Base-by-base conservation (phyloP, 257 asterid species). In the Sherardia arvensis region DNA sequence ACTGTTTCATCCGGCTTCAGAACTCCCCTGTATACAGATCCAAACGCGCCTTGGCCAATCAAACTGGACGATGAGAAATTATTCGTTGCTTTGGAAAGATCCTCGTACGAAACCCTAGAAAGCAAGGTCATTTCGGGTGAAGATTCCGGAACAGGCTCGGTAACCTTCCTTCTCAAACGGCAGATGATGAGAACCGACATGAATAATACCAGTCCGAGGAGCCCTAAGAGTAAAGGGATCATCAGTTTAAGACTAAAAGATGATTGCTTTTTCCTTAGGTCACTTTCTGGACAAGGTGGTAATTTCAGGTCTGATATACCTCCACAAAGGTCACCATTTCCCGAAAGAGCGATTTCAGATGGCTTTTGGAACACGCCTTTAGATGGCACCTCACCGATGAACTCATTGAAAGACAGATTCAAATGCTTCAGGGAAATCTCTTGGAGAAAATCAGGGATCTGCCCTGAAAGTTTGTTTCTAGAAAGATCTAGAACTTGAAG, bases 31-130 rank as follows among this genome's bases (percentile, higher is more conserved):
- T 61, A 66, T 10, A 77, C 73, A 1, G 73, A 43, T 1, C 62
- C 69, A 66, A 69, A 73, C 12, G 75, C 55, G n/a, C 78, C 78
- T 4, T 26, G 21, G 8, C 82, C 82, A 53, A 73, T 21, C 55
- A 73, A 29, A 60, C 33, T 77, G 34, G 67, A 45, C 53, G 63
- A 58, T 1, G 69, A 73, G 64, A 77, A 70, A 20, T 76, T 74
- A 59, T 64, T 33, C 1, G 79, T 77, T 30, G 72, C 74, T 67
- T 49, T 38, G 3, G 32, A 26, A 23, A 73, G 69, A 60, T 53
- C 59, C 3, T 32, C 33, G 51, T 70, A 77, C 4, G 79, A 67
- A 18, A 74, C 77, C 18, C 51, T 67, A 15, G 47, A 30, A 27
- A 67, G 64, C 5, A 56, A 32, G 38, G 34, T 47, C 64, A 18